Percentiles rank a stretch among this genome's conserved stretches.
Conservation (phyloP, 495 filamentous ascomycete genomes). For the Coniosporium apollinis region DNA sequence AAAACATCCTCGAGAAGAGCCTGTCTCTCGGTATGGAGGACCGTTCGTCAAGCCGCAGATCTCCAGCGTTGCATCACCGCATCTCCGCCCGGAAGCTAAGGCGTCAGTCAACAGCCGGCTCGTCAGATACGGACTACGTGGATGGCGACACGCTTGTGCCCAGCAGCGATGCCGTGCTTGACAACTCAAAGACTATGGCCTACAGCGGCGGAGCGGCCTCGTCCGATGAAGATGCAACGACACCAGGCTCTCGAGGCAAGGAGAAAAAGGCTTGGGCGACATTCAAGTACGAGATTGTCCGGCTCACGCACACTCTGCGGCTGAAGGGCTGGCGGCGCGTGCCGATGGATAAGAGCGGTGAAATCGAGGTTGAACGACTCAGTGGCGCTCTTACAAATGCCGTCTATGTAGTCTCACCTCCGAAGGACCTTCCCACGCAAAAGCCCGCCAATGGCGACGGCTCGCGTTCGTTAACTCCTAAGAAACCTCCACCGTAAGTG, state of each 20-base stretch:
- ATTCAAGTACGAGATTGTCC: constrained; percentile 86
- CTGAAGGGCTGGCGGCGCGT: constrained; percentile 83
- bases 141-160: constrained; percentile 59
- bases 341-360: constrained; percentile 47
- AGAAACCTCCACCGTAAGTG: constrained; percentile 33
- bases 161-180: constrained; percentile 58
- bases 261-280: constrained; percentile 55
- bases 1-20: constrained; percentile 19
- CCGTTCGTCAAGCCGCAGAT: constrained; percentile 16
- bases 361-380: constrained; percentile 68
- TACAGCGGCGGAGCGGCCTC: constrained; percentile 47
- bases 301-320: constrained; percentile 70
- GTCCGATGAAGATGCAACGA: constrained; percentile 21
- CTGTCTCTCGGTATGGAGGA: constrained; percentile 20
- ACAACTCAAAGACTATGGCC: constrained; percentile 74
- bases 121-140: constrained; percentile 66
- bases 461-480: constrained; percentile 22
- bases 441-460: constrained; percentile 23
- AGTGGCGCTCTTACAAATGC: constrained; percentile 93
- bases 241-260: constrained; percentile 26
- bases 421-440: constrained; percentile 32
- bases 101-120: constrained; percentile 20
- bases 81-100: constrained; percentile 17
- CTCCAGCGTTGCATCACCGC: constrained; percentile 6
- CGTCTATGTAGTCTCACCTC: constrained; percentile 84